Conservation (phyloP, 1,139 yeast genomes). For the Hyphopichia pseudoburtonii region DNA sequence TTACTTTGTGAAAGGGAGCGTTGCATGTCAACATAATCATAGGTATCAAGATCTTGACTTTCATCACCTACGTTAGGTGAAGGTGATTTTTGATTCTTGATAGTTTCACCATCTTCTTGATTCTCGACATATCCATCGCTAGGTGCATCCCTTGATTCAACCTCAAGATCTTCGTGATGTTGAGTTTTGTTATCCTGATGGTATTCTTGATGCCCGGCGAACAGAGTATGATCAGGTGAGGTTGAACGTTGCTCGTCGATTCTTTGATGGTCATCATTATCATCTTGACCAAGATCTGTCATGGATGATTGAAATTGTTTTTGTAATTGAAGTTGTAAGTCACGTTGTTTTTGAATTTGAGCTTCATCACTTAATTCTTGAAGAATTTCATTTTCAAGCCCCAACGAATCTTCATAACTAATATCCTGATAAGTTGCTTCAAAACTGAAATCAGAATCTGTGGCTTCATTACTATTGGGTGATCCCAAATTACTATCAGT, state of each 20-base stretch:
- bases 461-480: slow-evolving; percentile 9
- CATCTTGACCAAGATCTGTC: background rate
- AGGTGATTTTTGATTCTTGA: no score
- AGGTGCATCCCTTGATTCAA: no score
- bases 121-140: no score
- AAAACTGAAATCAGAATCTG: slow-evolving; percentile 36
- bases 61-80: no score
- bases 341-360: slow-evolving; percentile 12
- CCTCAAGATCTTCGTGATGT: background rate
- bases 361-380: slow-evolving; percentile 11
- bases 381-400: slow-evolving; percentile 29
- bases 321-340: slow-evolving; percentile 3
- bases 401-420: slow-evolving; percentile 42
- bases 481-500: slow-evolving; percentile 3
- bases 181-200: no score
- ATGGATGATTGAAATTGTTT: slow-evolving; percentile 2
- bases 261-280: background rate
- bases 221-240: no score
- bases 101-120: no score
- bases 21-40: slow-evolving; percentile 1
- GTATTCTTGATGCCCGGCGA: no score
- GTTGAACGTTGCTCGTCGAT: background rate
- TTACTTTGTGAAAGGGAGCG: background rate
- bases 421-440: slow-evolving; percentile 43
- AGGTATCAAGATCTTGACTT: background rate